These are phyloP conservation scores for Nannochloris sp. DNA, from an alignment of 139 green algal species.

Conservation along the genomic window DNA sequence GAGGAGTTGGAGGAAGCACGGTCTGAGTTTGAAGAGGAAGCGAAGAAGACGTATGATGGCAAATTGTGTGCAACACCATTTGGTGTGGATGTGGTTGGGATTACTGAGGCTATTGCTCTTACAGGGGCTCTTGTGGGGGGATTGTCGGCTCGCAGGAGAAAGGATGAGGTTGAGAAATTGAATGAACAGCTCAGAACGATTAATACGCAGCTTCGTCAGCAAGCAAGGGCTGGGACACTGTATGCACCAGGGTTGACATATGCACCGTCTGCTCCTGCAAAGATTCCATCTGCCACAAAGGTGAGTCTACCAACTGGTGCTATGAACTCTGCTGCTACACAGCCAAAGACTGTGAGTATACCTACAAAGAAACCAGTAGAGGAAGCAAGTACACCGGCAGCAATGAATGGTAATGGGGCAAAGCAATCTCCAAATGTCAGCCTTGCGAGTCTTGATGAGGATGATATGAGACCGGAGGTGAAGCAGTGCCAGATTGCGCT, in stretches of 20 bases:
- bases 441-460: conserved; percentile 64
- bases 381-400: not conserved
- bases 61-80: conserved; percentile 92
- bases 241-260: conserved; percentile 76
- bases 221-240: conserved; percentile 75
- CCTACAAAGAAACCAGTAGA: not conserved
- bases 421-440: conserved; percentile 6
- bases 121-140: conserved; percentile 63
- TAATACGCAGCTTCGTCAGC: conserved; percentile 79
- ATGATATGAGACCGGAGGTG: conserved; percentile 56
- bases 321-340: not conserved
- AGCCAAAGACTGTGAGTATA: not conserved
- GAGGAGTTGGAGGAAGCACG: conserved; percentile 17
- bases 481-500: conserved; percentile 58
- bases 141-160: conserved; percentile 63
- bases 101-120: conserved; percentile 81
- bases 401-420: too few relatives aligned
- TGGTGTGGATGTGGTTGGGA: conserved; percentile 92
- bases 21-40: conserved; percentile 19
- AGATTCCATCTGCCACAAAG: not conserved
- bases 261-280: conserved; percentile 24
- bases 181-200: conserved; percentile 89
- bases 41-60: conserved; percentile 16
- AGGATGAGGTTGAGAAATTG: conserved; percentile 77
- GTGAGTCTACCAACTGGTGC: not conserved